Evolutionary conservation across 768 basidiomycete genomes (phyloP).

Genomic region (Boletus sp.): DNA sequence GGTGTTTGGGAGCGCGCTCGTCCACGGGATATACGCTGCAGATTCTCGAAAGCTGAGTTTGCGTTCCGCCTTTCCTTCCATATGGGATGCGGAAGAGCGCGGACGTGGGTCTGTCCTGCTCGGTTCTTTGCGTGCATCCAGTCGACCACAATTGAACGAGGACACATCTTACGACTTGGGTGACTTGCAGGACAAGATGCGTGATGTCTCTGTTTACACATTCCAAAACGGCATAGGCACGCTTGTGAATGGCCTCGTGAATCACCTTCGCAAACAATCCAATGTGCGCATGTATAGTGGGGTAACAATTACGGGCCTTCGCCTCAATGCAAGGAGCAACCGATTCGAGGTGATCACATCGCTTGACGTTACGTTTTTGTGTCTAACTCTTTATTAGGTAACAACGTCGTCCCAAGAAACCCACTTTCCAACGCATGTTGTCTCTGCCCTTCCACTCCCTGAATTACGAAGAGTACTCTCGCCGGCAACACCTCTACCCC

Average conservation of each 20-base stretch:
- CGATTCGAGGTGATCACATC: constrained; percentile 44
- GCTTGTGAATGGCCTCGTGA: constrained; percentile 56
- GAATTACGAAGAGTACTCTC: constrained; percentile 44
- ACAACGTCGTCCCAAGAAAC: constrained; percentile 33
- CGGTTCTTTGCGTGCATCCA: constrained; percentile 45
- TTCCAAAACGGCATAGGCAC: constrained; percentile 74
- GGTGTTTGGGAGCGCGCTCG: constrained; percentile 73
- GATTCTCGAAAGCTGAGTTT: constrained; percentile 76
- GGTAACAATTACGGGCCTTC: constrained; percentile 39
- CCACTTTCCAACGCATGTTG: constrained; percentile 57
- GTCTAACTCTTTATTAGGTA: constrained; percentile 27
- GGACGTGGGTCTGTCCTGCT: constrained; percentile 69
- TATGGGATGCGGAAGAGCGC: constrained; percentile 68
- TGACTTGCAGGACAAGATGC: constrained; percentile 45
- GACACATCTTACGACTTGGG: constrained; percentile 48
- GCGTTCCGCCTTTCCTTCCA: constrained; percentile 69
- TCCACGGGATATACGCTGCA: constrained; percentile 92
- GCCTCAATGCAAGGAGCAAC: constrained; percentile 30
- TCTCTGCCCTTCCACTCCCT: constrained; percentile 77
- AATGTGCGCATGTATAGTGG: constrained; percentile 61
- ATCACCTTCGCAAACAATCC: constrained; percentile 39
- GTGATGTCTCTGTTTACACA: constrained; percentile 73
- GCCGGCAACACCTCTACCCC: constrained; percentile 47
- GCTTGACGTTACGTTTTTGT: not conserved
- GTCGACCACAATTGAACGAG: constrained; percentile 1